Evolutionary conservation across 805 yeast genomes (phyloP), one percentile per base, ranked within the genome.

Genomic region (Candida silvicultrix): DNA sequence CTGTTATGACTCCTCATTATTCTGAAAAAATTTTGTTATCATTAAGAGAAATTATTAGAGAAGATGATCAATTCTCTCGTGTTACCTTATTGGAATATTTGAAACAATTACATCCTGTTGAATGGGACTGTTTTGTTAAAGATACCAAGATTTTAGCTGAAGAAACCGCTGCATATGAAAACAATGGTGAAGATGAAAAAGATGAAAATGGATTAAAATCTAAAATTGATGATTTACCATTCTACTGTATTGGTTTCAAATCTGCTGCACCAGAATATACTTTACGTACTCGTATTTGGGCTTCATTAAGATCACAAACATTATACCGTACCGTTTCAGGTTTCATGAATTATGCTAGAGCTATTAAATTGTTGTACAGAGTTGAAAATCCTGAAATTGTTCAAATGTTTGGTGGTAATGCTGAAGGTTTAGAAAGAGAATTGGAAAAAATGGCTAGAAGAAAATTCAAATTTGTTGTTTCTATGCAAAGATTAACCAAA

Each of bases 341-440:
- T 62, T 94, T 92, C 74, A 92, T 92, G 99, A 94, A 92, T 73
- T 92, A 92, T 66, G 85, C 97, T 28, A 84, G 97, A 68, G 98
- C 99, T 28, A 89, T 92, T 62, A 94, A 90, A 68, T 73, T 92
- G 59, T 74, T 92, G 49, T 89, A 89, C 73, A 85, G 95, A 71
- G 95, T 94, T 59, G 98, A 94, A 68, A 87, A 88, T 67, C 95
- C 95, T 40, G 96, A 87, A 66, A 82, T 89, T 65, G 95, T 90
- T 50, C 97, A 94, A 75, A 89, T 90, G 89, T 92, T 90, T 65
- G 98, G 97, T 58, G 98, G 98, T 58, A 95, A 92, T 66, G 95
- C 97, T 49, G 98, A 92, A 71, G 95, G 96, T 59, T 77, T 80
- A 46, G 98, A 94, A 74, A 81, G 89, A 69, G 98, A 95, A 67